Evolutionary conservation across 2,329 filamentous ascomycete genomes (phyloP), one percentile per base, ranked within the genome.

Genomic region (Penicillium sp.): DNA sequence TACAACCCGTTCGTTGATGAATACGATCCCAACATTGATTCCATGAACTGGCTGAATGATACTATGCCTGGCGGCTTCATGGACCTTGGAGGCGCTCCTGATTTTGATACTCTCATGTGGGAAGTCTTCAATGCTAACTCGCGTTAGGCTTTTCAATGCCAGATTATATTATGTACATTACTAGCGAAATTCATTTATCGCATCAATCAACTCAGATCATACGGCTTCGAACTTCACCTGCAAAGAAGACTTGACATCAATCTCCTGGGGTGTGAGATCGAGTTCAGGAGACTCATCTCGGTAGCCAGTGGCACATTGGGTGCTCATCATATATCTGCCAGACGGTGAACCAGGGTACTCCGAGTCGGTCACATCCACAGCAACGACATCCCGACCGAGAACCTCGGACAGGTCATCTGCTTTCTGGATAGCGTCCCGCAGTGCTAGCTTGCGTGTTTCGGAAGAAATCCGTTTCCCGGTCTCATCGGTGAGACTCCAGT

Each of bases 21-120:
- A 16, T 47, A 45, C 11, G 54, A 52, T 38, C 34, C 59, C 2
- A 24, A 22, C 38, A 6, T 49, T 11, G 64, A 66, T 5, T 50
- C 46, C 31, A 49, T 56, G 21, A 63, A 59, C 22, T 55, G 64
- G 45, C 58, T 65, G 40, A 61, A 68, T 31, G 64, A 67, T 34
- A 50, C 65, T 0, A 56, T 65, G 47, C 59, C 63, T 5, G 58
- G 60, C 6, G 60, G 61, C 11, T 64, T 66, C 16, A 57, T 63
- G 54, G 63, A 67, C 43, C 61, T 66, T 53, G 54, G 54, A 18
- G 67, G 65, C 1, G 58, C 61, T 39, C 61, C 65, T 5, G 65
- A 71, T 45, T 66, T 71, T 42, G 69, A 70, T 48, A 62, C 60
- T 34, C 56, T 70, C 8, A 67, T 71, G 59, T 67, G 66, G 57